phyloP scores from a whole-genome alignment of 2,329 filamentous ascomycete species.

The Xylaria digitata region DNA sequence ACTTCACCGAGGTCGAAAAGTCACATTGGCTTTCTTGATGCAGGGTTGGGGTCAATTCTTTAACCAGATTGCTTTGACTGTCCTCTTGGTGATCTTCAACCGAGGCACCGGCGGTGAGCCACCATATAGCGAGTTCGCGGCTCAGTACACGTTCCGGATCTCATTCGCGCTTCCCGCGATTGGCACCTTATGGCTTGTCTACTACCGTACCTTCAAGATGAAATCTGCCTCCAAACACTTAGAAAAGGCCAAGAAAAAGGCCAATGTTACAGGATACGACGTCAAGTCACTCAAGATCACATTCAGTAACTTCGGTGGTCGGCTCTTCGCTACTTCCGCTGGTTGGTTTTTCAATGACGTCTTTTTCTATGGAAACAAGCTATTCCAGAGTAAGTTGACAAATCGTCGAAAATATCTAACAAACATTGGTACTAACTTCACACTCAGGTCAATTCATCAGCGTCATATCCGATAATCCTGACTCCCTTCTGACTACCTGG shows the following conservation, averaged over 20 bases:
- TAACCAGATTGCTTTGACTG: constrained; percentile 91
- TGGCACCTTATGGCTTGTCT: constrained; percentile 93
- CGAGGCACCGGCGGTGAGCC: constrained; percentile 75
- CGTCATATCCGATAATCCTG: constrained; percentile 76
- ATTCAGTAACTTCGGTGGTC: constrained; percentile 84
- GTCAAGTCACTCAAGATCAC: constrained; percentile 82
- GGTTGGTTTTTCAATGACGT: constrained; percentile 97
- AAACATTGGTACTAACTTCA: constrained; percentile 19
- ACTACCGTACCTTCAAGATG: constrained; percentile 98
- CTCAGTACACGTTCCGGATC: constrained; percentile 91
- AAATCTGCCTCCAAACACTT: constrained; percentile 86
- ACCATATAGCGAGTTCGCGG: constrained; percentile 80
- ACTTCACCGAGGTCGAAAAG: constrained; percentile 93
- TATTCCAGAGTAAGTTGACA: constrained; percentile 76
- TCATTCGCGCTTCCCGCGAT: constrained; percentile 92
- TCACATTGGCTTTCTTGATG: constrained; percentile 97
- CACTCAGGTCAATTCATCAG: constrained; percentile 77
- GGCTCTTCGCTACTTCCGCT: constrained; percentile 85
- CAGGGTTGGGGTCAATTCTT: constrained; percentile 97
- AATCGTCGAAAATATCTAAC: no score
- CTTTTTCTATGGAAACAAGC: constrained; percentile 99
- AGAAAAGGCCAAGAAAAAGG: constrained; percentile 83
- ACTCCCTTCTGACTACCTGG: constrained; percentile 87
- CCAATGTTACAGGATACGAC: constrained; percentile 91
- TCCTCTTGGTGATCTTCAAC: constrained; percentile 90